Percentiles rank a stretch among this genome's conserved stretches.
Conservation (phyloP, 2,329 filamentous ascomycete genomes). For the Botryosphaeria agaves region DNA sequence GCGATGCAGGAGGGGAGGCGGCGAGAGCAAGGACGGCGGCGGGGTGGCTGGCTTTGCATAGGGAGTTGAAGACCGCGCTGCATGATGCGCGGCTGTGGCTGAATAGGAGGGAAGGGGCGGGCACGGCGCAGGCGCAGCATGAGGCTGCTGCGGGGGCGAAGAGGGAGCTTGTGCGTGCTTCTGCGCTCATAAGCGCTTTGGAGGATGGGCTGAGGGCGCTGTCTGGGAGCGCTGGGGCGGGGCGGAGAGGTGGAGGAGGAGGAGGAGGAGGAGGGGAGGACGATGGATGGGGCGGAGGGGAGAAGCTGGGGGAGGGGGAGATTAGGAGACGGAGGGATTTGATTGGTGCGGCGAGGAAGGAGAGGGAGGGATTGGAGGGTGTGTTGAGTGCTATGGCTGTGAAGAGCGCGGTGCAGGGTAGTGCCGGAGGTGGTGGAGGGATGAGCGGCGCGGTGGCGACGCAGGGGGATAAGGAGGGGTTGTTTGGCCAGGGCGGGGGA, state of each 20-base stretch:
- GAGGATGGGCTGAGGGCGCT: constrained; percentile 46
- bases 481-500: constrained; percentile 17
- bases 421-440: constrained; percentile 12
- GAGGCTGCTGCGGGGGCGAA: constrained; percentile 62
- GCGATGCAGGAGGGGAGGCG: constrained; percentile 25
- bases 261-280: constrained; percentile 17
- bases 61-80: constrained; percentile 54
- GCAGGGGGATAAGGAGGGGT: constrained; percentile 15
- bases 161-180: constrained; percentile 51
- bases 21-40: constrained; percentile 27
- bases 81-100: constrained; percentile 49
- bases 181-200: constrained; percentile 43
- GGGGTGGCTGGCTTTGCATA: constrained; percentile 61
- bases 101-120: constrained; percentile 49
- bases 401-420: constrained; percentile 19
- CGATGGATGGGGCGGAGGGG: constrained; percentile 19
- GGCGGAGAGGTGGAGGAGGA: constrained; percentile 10
- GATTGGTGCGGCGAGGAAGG: constrained; percentile 49
- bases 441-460: constrained; percentile 17
- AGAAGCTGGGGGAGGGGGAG: constrained; percentile 54
- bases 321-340: constrained; percentile 54
- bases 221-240: constrained; percentile 26
- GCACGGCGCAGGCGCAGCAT: constrained; percentile 40
- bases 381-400: constrained; percentile 47
- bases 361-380: constrained; percentile 59